Evolutionary conservation across 2,329 filamentous ascomycete species (phyloP).

Genomic region (Thermomyces lanuginosus): DNA sequence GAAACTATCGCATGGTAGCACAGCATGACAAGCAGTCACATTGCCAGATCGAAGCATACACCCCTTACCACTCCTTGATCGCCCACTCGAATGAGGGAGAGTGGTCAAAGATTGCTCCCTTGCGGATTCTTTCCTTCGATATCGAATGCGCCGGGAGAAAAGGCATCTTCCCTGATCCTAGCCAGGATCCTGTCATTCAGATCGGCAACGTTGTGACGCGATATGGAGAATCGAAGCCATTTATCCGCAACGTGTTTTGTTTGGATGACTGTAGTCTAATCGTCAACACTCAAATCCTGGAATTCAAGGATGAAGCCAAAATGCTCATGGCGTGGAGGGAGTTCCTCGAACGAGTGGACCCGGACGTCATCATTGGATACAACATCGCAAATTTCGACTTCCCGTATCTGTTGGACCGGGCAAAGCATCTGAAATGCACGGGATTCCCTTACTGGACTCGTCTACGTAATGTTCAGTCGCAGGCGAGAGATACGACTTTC

Average conservation of each 20-base stretch:
- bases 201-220: slow-evolving; percentile 91
- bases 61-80: slow-evolving; percentile 68
- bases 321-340: slow-evolving; percentile 90
- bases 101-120: slow-evolving; percentile 94
- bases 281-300: slow-evolving; percentile 82
- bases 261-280: slow-evolving; percentile 84
- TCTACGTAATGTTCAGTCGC: slow-evolving; percentile 53
- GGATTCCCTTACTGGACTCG: slow-evolving; percentile 81
- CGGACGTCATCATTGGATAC: slow-evolving; percentile 96
- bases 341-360: slow-evolving; percentile 78
- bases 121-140: slow-evolving; percentile 89
- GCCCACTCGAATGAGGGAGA: slow-evolving; percentile 80
- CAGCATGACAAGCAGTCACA: slow-evolving; percentile 61
- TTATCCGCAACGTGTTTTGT: slow-evolving; percentile 92
- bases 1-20: slow-evolving; percentile 55
- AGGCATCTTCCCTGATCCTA: slow-evolving; percentile 87
- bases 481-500: slow-evolving; percentile 65
- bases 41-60: slow-evolving; percentile 85
- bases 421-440: slow-evolving; percentile 61
- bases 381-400: slow-evolving; percentile 99
- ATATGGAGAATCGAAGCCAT: slow-evolving; percentile 90
- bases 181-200: slow-evolving; percentile 87
- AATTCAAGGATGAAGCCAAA: slow-evolving; percentile 63
- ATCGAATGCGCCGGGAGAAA: slow-evolving; percentile 97
- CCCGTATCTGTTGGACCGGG: slow-evolving; percentile 80